These are phyloP conservation scores for Linderina pennispora DNA, from an alignment of 192 early-diverging fungal genomes.

Conservation along the genomic window DNA sequence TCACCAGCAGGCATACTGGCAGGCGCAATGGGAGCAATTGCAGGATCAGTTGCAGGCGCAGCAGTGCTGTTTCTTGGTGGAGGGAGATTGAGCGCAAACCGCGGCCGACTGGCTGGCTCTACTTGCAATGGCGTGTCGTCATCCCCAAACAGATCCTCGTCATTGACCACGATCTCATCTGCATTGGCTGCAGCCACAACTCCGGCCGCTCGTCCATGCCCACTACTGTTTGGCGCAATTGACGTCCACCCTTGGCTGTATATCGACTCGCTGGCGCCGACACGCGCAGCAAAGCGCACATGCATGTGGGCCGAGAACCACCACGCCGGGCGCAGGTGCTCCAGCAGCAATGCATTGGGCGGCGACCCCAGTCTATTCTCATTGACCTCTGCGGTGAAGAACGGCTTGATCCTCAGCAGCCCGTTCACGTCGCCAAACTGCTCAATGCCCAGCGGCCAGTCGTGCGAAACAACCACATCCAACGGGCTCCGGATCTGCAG, in stretches of 20 bases:
- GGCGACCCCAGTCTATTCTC: slow-evolving; percentile 60
- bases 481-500: slow-evolving; percentile 64
- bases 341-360: slow-evolving; percentile 65
- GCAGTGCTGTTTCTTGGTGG: slow-evolving; percentile 19
- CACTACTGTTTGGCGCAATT: slow-evolving; percentile 8
- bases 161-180: slow-evolving; percentile 49
- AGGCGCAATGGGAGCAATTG: neutral
- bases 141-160: too few relatives aligned
- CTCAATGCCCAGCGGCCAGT: slow-evolving; percentile 91
- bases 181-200: slow-evolving; percentile 17
- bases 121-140: too few relatives aligned
- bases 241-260: slow-evolving; percentile 17
- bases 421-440: slow-evolving; percentile 60
- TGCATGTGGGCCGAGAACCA: slow-evolving; percentile 98
- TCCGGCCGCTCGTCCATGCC: neutral
- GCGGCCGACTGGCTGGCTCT: slow-evolving; percentile 4
- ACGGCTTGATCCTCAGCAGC: slow-evolving; percentile 66
- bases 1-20: neutral
- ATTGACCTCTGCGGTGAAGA: slow-evolving; percentile 65
- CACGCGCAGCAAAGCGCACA: slow-evolving; percentile 76
- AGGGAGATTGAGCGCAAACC: slow-evolving; percentile 21
- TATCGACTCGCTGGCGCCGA: slow-evolving; percentile 41
- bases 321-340: slow-evolving; percentile 68
- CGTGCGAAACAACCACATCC: slow-evolving; percentile 91
- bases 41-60: neutral